These are phyloP conservation scores for Diaporthe sp. DNA, from an alignment of 2,329 filamentous ascomycete species.

Conservation along the genomic window DNA sequence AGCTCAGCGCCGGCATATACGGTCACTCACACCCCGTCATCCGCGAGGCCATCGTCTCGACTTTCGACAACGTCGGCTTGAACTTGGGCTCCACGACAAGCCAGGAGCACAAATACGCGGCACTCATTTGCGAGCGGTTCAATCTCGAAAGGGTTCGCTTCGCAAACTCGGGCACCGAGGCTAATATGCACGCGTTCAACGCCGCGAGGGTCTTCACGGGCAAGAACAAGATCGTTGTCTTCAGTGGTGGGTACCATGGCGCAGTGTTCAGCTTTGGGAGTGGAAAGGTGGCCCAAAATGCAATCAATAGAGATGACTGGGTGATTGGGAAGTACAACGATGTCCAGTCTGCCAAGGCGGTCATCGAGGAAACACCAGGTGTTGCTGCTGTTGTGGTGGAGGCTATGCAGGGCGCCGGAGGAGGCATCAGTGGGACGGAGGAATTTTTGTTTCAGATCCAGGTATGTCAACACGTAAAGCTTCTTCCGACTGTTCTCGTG, in stretches of 20 bases:
- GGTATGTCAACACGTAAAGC: conserved; percentile 39
- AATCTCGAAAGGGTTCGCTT: conserved; percentile 67
- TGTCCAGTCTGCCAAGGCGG: conserved; percentile 52
- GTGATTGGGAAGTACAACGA: conserved; percentile 73
- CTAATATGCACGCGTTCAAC: conserved; percentile 68
- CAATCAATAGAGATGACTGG: conserved; percentile 64
- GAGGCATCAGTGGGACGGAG: conserved; percentile 60
- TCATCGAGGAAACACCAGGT: conserved; percentile 51
- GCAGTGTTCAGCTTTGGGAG: conserved; percentile 51
- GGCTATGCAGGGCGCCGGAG: conserved; percentile 72
- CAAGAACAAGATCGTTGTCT: conserved; percentile 60
- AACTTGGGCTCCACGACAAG: conserved; percentile 64
- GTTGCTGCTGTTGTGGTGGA: conserved; percentile 75
- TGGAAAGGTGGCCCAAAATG: conserved; percentile 51
- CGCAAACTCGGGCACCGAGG: conserved; percentile 74
- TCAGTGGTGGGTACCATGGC: conserved; percentile 64
- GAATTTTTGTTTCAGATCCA: conserved; percentile 65
- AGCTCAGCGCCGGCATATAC: conserved; percentile 73
- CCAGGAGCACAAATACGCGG: conserved; percentile 63
- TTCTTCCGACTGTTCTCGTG: background rate
- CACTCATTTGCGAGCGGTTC: conserved; percentile 64
- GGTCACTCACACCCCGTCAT: conserved; percentile 72
- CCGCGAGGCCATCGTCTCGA: conserved; percentile 55
- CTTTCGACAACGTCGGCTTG: conserved; percentile 59
- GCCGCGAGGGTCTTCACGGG: conserved; percentile 59